Percentiles rank a stretch among this genome's conserved stretches.
Evolutionary conservation across 371 early-diverging fungal genomes (phyloP).

Genomic region (Mortierella sp.): DNA sequence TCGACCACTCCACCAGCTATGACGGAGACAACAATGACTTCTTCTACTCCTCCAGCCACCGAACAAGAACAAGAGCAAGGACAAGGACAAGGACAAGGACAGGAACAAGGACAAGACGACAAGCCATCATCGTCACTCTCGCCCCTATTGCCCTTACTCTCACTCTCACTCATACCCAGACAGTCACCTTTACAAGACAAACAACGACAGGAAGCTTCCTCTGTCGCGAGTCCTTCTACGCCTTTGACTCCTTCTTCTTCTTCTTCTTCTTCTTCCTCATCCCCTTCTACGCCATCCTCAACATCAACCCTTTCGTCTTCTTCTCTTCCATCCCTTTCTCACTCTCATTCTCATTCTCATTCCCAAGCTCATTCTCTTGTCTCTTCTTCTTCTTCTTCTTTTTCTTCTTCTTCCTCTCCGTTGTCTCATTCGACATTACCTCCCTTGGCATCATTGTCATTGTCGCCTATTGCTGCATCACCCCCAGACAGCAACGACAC

Average conservation of each 20-base stretch:
- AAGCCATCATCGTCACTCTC: not conserved
- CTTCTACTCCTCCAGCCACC: not conserved
- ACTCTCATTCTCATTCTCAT: not conserved
- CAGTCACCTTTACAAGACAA: not conserved
- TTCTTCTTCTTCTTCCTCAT: constrained; percentile 21
- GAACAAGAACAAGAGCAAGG: not conserved
- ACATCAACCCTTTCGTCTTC: too few relatives aligned
- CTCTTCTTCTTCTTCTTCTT: constrained; percentile 11
- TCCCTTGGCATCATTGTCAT: constrained; percentile 58
- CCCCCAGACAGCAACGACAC: not conserved
- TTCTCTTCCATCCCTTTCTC: not conserved
- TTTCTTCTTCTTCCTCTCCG: constrained; percentile 12
- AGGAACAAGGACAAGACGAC: not conserved
- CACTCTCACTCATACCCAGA: not conserved
- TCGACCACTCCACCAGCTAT: not conserved
- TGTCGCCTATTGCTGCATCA: constrained; percentile 22
- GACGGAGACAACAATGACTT: not conserved
- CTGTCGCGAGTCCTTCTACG: constrained; percentile 2
- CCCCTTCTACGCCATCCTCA: constrained; percentile 13
- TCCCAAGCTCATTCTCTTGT: constrained; percentile 8
- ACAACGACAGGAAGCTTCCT: not conserved
- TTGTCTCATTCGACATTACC: constrained; percentile 13
- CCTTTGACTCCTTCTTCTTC: constrained; percentile 16
- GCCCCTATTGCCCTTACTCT: not conserved
- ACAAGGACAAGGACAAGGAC: not conserved